Evolutionary conservation across 768 basidiomycete species (phyloP).

Genomic region (Rubroboletus satanas): DNA sequence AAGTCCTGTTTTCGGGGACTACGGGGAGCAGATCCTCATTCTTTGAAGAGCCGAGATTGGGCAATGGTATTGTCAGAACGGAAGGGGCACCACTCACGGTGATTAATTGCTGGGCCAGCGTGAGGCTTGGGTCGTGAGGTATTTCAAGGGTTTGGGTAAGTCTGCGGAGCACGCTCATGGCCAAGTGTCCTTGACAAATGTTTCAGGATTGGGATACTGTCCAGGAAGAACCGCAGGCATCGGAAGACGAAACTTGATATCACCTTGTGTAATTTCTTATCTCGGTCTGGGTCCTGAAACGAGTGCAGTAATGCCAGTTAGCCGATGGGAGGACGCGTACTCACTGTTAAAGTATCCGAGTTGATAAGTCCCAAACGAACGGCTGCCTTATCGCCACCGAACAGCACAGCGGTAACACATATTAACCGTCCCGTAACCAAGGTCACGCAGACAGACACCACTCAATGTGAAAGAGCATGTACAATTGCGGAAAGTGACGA

Average conservation of each 20-base stretch:
- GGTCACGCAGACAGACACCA: background rate
- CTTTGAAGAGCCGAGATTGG: constrained; percentile 38
- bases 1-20: constrained; percentile 55
- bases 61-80: background rate
- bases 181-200: background rate
- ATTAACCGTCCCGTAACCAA: background rate
- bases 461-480: background rate
- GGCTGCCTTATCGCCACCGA: background rate
- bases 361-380: background rate
- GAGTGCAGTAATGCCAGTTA: background rate
- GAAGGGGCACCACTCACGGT: constrained; percentile 37
- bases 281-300: background rate
- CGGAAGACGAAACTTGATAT: background rate
- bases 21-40: constrained; percentile 75
- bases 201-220: background rate
- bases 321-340: background rate
- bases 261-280: constrained; percentile 10
- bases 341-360: background rate
- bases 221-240: background rate
- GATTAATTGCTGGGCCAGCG: constrained; percentile 55
- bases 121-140: constrained; percentile 48
- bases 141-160: constrained; percentile 44
- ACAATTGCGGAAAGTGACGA: constrained; percentile 9
- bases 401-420: background rate
- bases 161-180: constrained; percentile 26